These are phyloP conservation scores for Globisporangium parvum DNA, from an alignment of 352 stramenopile species.

Conservation along the genomic window DNA sequence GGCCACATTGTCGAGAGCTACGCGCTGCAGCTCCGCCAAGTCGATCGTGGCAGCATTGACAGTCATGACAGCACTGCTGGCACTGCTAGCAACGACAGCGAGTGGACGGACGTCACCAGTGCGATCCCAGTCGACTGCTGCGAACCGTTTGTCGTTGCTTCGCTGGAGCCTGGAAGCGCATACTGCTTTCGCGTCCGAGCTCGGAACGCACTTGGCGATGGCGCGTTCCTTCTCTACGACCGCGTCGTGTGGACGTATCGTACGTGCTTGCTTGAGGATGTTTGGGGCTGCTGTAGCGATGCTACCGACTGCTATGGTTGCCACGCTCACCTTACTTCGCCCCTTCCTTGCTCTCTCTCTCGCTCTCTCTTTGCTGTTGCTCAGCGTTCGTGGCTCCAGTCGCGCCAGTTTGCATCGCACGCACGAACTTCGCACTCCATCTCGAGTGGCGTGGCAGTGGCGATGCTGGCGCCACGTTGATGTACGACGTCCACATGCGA, in stretches of 20 bases:
- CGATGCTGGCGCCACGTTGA: slow-evolving; percentile 1
- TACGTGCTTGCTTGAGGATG: slow-evolving; percentile 7
- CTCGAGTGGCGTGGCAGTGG: slow-evolving; percentile 16
- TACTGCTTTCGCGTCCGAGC: slow-evolving; percentile 21
- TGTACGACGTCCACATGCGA: slow-evolving; percentile 22
- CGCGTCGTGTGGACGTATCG: slow-evolving; percentile 18
- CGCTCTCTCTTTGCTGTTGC: not conserved
- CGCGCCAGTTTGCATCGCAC: slow-evolving; percentile 13
- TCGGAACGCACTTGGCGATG: slow-evolving; percentile 16
- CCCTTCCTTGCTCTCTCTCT: not conserved
- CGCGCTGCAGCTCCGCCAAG: slow-evolving; percentile 12
- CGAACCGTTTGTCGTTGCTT: slow-evolving; percentile 3
- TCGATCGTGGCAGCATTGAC: too few relatives aligned
- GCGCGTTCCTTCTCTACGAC: slow-evolving; percentile 8
- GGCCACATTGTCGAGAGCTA: slow-evolving; percentile 28
- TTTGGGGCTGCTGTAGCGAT: too few relatives aligned
- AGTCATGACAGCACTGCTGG: not conserved
- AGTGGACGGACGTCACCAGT: slow-evolving; percentile 8
- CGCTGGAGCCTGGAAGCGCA: slow-evolving; percentile 5
- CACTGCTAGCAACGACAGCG: not conserved
- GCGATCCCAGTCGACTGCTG: slow-evolving; percentile 14
- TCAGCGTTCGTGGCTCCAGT: slow-evolving; percentile 19
- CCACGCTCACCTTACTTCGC: not conserved
- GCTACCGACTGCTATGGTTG: too few relatives aligned
- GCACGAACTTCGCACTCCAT: slow-evolving; percentile 18